Conservation (phyloP, 495 filamentous ascomycete genomes). For the Trypethelium eluteriae region DNA sequence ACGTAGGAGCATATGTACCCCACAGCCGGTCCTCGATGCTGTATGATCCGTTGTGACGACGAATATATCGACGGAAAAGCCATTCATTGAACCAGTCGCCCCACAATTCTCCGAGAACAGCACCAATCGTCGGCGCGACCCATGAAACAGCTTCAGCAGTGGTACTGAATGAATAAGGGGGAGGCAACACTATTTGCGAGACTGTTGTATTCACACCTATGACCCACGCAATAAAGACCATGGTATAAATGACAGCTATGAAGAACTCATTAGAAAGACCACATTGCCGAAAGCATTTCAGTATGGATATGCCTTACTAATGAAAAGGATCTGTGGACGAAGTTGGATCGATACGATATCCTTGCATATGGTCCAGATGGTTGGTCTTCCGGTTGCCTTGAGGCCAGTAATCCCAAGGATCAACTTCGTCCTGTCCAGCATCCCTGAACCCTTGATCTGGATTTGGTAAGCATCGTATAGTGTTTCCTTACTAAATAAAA, state of each 20-base stretch:
- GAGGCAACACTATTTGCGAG: slow-evolving; percentile 34
- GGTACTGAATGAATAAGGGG: slow-evolving; percentile 32
- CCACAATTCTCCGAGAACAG: slow-evolving; percentile 32
- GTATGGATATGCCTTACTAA: slow-evolving; percentile 20
- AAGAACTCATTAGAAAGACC: not conserved
- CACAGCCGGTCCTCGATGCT: slow-evolving; percentile 23
- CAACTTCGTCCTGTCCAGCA: slow-evolving; percentile 18
- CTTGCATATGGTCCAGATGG: slow-evolving; percentile 24
- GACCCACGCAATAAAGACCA: slow-evolving; percentile 29
- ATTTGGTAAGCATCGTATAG: slow-evolving; percentile 33
- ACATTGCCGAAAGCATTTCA: not conserved
- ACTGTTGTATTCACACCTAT: slow-evolving; percentile 34
- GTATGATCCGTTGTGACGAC: slow-evolving; percentile 19
- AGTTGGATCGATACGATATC: slow-evolving; percentile 23
- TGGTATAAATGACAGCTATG: slow-evolving; percentile 16
- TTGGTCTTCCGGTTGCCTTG: slow-evolving; percentile 17
- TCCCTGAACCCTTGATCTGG: slow-evolving; percentile 14
- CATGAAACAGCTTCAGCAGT: slow-evolving; percentile 31
- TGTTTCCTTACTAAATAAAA: slow-evolving; percentile 45
- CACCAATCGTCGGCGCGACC: slow-evolving; percentile 37
- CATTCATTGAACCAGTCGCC: slow-evolving; percentile 41
- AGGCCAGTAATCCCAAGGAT: slow-evolving; percentile 29
- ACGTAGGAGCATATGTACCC: slow-evolving; percentile 21
- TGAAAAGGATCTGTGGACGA: slow-evolving; percentile 31
- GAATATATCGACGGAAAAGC: slow-evolving; percentile 24